A percentile compares a stretch with the other conserved stretches of the same genome.
Conservation (phyloP, 176 grass and related monocot genomes). For the Eleusine coracana region DNA sequence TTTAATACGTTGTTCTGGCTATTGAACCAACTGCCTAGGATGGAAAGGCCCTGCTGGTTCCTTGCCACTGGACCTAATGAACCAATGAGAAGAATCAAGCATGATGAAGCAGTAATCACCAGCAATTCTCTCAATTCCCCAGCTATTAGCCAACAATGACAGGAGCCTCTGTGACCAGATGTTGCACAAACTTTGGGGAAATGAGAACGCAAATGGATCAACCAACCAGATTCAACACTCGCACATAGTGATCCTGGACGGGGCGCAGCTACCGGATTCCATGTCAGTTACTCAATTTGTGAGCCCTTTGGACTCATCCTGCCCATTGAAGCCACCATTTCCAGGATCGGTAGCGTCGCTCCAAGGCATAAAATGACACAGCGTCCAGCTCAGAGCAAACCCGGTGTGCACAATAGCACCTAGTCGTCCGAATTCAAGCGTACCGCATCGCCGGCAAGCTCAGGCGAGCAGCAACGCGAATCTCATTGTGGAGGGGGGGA, state of each 20-base stretch:
- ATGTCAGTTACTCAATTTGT: neutral
- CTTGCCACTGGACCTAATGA: neutral
- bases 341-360: neutral
- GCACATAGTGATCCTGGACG: neutral
- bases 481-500: neutral
- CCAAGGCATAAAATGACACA: slow-evolving; percentile 1
- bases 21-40: neutral
- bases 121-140: neutral
- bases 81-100: neutral
- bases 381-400: neutral
- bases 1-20: neutral
- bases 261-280: neutral
- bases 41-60: neutral
- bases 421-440: neutral
- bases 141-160: neutral
- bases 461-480: neutral
- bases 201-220: neutral
- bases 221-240: slow-evolving; percentile 22
- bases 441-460: neutral
- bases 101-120: neutral
- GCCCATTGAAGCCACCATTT: neutral
- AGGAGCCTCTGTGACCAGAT: neutral
- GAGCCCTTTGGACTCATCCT: neutral
- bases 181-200: neutral
- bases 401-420: neutral